Percentiles rank a stretch among this genome's conserved stretches.
Conservation (phyloP, 148 eudicot genomes). For the Vaccinium corymbosum region DNA sequence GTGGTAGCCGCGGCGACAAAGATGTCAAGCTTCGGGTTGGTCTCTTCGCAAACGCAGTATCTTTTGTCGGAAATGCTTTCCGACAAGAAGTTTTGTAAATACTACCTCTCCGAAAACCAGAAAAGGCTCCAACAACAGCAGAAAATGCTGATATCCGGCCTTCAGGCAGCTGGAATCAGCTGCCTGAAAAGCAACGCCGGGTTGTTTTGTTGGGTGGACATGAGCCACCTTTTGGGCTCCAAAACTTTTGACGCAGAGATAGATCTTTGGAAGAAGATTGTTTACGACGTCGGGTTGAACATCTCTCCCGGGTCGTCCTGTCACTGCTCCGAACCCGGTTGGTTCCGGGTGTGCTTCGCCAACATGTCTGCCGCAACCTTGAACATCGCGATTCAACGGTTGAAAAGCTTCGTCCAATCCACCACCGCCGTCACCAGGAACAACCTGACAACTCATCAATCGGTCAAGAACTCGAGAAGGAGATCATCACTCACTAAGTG, state of each 20-base stretch:
- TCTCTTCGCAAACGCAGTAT: conserved; percentile 77
- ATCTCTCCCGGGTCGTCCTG: conserved; percentile 79
- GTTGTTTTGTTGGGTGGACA: conserved; percentile 69
- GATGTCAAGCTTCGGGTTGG: conserved; percentile 77
- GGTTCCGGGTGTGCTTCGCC: conserved; percentile 78
- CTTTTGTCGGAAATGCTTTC: conserved; percentile 61
- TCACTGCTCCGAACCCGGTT: conserved; percentile 77
- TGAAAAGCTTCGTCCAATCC: conserved; percentile 40
- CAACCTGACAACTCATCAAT: conserved; percentile 21
- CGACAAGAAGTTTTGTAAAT: conserved; percentile 43
- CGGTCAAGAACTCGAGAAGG: conserved; percentile 34
- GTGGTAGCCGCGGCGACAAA: conserved; percentile 73
- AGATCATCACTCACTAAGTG: conserved; percentile 61
- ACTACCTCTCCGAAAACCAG: conserved; percentile 42
- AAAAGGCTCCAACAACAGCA: conserved; percentile 39
- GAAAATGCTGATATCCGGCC: conserved; percentile 40
- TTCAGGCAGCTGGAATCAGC: conserved; percentile 43
- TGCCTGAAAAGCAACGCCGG: conserved; percentile 64
- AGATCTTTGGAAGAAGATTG: conserved; percentile 68
- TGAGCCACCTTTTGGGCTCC: conserved; percentile 48
- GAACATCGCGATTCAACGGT: conserved; percentile 49
- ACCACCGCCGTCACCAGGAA: conserved; percentile 13
- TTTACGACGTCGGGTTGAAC: conserved; percentile 55
- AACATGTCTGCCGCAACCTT: conserved; percentile 58
- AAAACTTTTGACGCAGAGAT: conserved; percentile 62